These are phyloP conservation scores for Teratosphaeria zuluensis DNA, from an alignment of 2,329 filamentous ascomycete species.

Conservation along the genomic window DNA sequence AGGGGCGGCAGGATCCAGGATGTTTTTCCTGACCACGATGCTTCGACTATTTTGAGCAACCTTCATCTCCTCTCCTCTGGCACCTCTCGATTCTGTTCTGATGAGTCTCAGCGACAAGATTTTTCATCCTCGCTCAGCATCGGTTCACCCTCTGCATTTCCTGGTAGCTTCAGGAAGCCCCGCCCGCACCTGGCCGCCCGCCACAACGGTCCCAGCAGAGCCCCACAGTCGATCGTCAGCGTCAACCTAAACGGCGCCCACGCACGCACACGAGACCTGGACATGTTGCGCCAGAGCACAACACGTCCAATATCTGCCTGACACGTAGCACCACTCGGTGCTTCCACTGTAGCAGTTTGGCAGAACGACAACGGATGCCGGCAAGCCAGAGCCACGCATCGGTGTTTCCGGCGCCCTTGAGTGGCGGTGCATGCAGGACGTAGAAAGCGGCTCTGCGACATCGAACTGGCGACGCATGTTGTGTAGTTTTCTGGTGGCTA, in stretches of 20 bases:
- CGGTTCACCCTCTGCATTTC: background rate
- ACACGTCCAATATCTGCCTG: background rate
- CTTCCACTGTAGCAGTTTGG: background rate
- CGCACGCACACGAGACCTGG: background rate
- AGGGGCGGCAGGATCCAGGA: background rate
- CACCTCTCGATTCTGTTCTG: too few species aligned
- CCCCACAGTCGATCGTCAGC: background rate
- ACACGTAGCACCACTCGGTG: slow-evolving; percentile 1
- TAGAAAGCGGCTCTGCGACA: background rate
- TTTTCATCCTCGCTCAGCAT: too few species aligned
- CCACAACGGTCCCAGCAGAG: background rate
- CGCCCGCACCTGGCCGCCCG: background rate
- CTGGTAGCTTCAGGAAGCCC: background rate
- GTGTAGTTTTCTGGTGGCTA: background rate
- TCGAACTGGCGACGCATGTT: background rate
- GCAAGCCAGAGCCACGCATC: background rate
- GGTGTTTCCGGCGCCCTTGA: background rate
- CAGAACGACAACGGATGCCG: background rate
- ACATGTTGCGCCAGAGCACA: background rate
- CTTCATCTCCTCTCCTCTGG: too few species aligned
- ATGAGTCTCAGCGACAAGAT: too few species aligned
- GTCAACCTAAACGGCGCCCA: background rate
- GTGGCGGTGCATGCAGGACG: slow-evolving; percentile 3
- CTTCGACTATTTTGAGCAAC: background rate
- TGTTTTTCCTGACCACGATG: background rate